phyloP scores from a whole-genome alignment of 805 yeast genomes.

The Suhomyces emberorum region DNA sequence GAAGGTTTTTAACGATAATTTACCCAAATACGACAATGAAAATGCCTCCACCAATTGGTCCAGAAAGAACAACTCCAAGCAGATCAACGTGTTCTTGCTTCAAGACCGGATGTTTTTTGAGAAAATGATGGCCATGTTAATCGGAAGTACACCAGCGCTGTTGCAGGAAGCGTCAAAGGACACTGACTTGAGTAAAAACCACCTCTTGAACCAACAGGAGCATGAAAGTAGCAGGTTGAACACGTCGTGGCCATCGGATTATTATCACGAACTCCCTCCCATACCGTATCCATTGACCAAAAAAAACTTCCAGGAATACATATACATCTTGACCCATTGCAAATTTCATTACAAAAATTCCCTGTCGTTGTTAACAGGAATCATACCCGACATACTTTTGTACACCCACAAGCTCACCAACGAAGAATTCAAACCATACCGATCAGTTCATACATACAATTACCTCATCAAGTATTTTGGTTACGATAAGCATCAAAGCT shows the following conservation, averaged over 20 bases:
- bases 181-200: constrained; percentile 11
- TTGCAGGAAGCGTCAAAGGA: constrained; percentile 18
- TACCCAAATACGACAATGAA: constrained; percentile 19
- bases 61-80: constrained; percentile 13
- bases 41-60: constrained; percentile 28
- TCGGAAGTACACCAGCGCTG: constrained; percentile 29
- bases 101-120: constrained; percentile 28
- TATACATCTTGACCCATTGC: constrained; percentile 35
- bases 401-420: constrained; percentile 37
- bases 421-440: constrained; percentile 21
- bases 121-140: constrained; percentile 30
- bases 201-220: constrained; percentile 21
- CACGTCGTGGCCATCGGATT: constrained; percentile 17
- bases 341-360: constrained; percentile 30
- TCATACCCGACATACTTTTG: constrained; percentile 35
- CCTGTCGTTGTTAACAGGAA: constrained; percentile 32
- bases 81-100: constrained; percentile 22
- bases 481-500: constrained; percentile 35
- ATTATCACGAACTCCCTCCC: constrained; percentile 32
- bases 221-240: constrained; percentile 10
- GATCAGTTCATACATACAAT: constrained; percentile 38
- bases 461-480: constrained; percentile 41
- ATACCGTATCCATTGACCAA: constrained; percentile 25
- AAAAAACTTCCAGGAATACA: constrained; percentile 32
- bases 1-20: constrained; percentile 25